Percentiles rank a stretch among this genome's conserved stretches.
Conservation (phyloP, 805 yeast species). For the Ogataea glucozyma region DNA sequence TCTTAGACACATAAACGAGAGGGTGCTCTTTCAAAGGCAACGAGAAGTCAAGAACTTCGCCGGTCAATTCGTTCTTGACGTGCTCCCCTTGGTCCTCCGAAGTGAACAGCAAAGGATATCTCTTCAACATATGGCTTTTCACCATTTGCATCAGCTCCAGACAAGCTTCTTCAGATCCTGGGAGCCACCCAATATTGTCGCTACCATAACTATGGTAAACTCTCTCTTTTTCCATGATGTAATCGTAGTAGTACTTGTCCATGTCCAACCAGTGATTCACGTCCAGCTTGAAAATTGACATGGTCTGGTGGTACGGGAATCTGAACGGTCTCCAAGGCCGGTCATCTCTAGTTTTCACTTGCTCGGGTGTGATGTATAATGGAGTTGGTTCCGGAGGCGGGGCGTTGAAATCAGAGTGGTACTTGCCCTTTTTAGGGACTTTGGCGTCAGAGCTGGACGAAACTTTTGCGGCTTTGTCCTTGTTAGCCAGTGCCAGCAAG, state of each 20-base stretch:
- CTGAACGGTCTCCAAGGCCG: conserved; percentile 82
- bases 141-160: conserved; percentile 65
- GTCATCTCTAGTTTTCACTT: conserved; percentile 64
- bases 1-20: conserved; percentile 57
- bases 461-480: conserved; percentile 3
- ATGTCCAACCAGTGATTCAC: conserved; percentile 76
- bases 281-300: conserved; percentile 72
- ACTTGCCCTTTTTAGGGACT: conserved; percentile 19
- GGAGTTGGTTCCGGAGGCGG: conserved; percentile 54
- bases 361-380: conserved; percentile 63
- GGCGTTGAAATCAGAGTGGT: conserved; percentile 28
- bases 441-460: conserved; percentile 1
- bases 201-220: conserved; percentile 59
- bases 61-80: conserved; percentile 60
- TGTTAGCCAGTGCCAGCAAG: conserved; percentile 9
- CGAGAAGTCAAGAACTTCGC: conserved; percentile 61
- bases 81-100: conserved; percentile 49
- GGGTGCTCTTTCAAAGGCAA: conserved; percentile 65
- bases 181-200: conserved; percentile 64
- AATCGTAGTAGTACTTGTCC: conserved; percentile 73
- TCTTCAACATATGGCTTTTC: conserved; percentile 54
- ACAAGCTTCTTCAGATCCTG: conserved; percentile 62
- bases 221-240: conserved; percentile 61
- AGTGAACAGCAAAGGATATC: conserved; percentile 67
- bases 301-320: conserved; percentile 80